Conservation (phyloP, 2,329 filamentous ascomycete genomes). For the Aspergillus fischeri region DNA sequence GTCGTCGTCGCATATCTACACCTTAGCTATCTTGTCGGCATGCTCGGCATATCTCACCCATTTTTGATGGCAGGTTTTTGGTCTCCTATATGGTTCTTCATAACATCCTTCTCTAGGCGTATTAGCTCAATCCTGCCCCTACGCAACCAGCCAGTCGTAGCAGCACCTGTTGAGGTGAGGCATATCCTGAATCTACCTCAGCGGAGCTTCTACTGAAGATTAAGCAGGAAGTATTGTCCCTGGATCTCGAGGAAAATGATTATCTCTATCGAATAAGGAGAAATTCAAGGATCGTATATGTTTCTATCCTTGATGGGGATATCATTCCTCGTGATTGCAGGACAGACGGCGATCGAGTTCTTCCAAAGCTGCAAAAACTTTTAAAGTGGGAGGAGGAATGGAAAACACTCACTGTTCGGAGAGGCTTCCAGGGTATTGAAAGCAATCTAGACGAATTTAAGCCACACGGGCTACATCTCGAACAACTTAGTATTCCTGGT, state of each 20-base stretch:
- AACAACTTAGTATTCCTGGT: background rate
- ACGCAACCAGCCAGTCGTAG: too few relatives aligned
- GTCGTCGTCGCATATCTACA: too few relatives aligned
- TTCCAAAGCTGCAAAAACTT: slow-evolving; percentile 6
- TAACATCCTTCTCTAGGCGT: too few relatives aligned
- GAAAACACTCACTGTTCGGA: slow-evolving; percentile 10
- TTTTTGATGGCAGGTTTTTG: too few relatives aligned
- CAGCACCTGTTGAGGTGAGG: too few relatives aligned
- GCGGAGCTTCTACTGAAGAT: too few relatives aligned
- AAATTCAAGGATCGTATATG: slow-evolving; percentile 9
- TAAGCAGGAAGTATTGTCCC: slow-evolving; percentile 5
- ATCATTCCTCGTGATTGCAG: slow-evolving; percentile 6
- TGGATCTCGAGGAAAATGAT: slow-evolving; percentile 12
- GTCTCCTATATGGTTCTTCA: too few relatives aligned
- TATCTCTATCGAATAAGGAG: slow-evolving; percentile 11
- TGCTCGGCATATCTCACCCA: too few relatives aligned
- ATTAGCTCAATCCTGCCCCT: too few relatives aligned
- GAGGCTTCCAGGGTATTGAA: slow-evolving; percentile 1
- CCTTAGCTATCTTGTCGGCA: too few relatives aligned
- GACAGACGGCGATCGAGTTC: slow-evolving; percentile 3
- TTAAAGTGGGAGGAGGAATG: slow-evolving; percentile 11
- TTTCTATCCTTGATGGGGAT: slow-evolving; percentile 6
- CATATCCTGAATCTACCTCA: too few relatives aligned
- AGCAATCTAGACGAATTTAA: slow-evolving; percentile 3
- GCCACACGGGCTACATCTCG: slow-evolving; percentile 5